Conservation (phyloP, 169 alveolate genomes). For the Babesia caballi region DNA sequence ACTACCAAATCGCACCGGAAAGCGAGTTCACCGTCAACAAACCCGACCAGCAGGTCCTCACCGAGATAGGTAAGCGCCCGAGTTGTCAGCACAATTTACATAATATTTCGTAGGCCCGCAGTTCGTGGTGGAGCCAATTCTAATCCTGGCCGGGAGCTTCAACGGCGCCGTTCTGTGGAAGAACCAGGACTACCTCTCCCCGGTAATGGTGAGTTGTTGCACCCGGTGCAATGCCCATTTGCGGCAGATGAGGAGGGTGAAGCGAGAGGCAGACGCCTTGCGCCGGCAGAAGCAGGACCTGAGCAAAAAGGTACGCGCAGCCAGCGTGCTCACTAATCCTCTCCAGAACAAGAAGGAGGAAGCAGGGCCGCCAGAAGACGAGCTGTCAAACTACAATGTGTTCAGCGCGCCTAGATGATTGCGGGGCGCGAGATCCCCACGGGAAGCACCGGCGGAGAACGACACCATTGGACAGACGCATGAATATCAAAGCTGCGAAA, state of each 20-base stretch:
- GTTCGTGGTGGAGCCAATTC: conserved; percentile 87
- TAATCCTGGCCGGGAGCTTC: conserved; percentile 83
- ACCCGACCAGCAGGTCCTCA: conserved; percentile 80
- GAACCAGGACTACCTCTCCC: conserved; percentile 38
- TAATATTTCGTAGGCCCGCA: conserved; percentile 81
- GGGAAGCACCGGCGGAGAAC: too few relatives aligned
- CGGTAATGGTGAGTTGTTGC: conserved; percentile 28
- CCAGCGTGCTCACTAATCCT: background rate
- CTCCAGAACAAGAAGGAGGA: conserved; percentile 14
- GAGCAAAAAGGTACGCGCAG: conserved; percentile 10
- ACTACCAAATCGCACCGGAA: conserved; percentile 85
- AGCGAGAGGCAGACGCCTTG: conserved; percentile 25
- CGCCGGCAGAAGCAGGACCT: conserved; percentile 2
- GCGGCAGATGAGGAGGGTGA: conserved; percentile 14
- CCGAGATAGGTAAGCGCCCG: conserved; percentile 79
- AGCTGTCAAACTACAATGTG: conserved; percentile 37
- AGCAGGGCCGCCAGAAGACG: conserved; percentile 43
- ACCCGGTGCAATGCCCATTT: background rate
- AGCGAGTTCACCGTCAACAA: conserved; percentile 73
- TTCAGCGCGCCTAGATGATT: conserved; percentile 34
- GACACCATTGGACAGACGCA: too few relatives aligned
- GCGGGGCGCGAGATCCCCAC: background rate
- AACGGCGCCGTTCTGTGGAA: conserved; percentile 73
- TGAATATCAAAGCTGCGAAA: too few relatives aligned
- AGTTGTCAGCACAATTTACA: conserved; percentile 25